Base-by-base conservation (phyloP, 345 rosid genomes). In the Pelargonium nanum region DNA sequence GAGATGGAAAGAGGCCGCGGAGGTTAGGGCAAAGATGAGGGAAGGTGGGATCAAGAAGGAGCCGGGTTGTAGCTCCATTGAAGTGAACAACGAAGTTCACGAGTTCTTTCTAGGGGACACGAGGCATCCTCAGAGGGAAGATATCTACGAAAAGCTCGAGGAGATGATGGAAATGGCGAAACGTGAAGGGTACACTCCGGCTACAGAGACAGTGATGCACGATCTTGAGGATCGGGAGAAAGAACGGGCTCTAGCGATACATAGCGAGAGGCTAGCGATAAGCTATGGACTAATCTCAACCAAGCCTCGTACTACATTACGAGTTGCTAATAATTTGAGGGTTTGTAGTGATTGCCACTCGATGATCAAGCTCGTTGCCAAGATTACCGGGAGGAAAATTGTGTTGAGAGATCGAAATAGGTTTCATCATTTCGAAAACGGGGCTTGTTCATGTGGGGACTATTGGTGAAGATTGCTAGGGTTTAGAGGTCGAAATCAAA, bases 31-130 rank as follows among this genome's bases (percentile, higher is more conserved):
- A 66, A 72, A 65, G 69, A 83, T 86, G 93, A 83, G 65, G 77
- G 79, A 65, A 25, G 58, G 62, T 30, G 82, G 89, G 59, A 78
- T 80, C 17, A 67, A 68, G 26, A 86, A 83, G 71, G 89, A 86
- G 67, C 87, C 87, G 16, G 89, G 87, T 19, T 80, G 85, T 58
- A 86, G 93, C 64, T 83, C 75, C 32, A 72, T 86, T 44, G 84
- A 86, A 68, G 72, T 80, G 51, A 67, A 78, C 58, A 76, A 73
- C 62, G 65, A 77, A 63, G 74, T 86, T 55, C 88, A 86, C 51
- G 81, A 84, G 69, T 84, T 86, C 62, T 62, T 75, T 71, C 58
- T 70, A 30, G 85, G 90, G 50, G 94, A 80, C 60, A 54, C 51
- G 44, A 44, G 74, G 53, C 88, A 86, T 62, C 81, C 81, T 20